Evolutionary conservation across 2,329 filamentous ascomycete species (phyloP), one percentile per base, ranked within the genome.

Genomic region (Pseudocercospora fijiensis): DNA sequence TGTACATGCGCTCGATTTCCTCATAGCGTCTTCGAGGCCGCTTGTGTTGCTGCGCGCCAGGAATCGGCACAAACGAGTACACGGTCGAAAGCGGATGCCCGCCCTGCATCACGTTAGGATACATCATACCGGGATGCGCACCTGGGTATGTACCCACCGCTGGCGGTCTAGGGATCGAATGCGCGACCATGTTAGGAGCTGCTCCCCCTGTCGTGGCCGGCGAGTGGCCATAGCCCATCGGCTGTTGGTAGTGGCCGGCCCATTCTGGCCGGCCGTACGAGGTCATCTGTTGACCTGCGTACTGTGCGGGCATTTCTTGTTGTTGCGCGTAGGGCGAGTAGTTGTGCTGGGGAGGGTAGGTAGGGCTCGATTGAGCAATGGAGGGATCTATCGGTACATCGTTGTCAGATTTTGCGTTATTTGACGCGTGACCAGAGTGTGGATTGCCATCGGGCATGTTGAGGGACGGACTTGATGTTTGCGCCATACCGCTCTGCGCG

Each of bases 1-100:
- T 98, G 83, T 99, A 98, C 95, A 99, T 98, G 75, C 95, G 89
- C 82, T 99, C 95, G 72, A 99, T 99, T 77, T 99, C 95, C 79
- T 99, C 95, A 73, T 97, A 99, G 60, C 95, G 87, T 73, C 95
- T 85, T 68, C 95, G 87, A 11, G 95, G 95, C 63, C 95, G 88
- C 82, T 99, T 99, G 78, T 98, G 94, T 77, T 99, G 95, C 76
- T 97, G 93, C 11, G 94, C 92, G 68, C 95, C 95, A 1, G 95
- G 95, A 73, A 98, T 98, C 0, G 95, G 94, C 30, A 98, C 95
- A 75, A 99, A 98, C 0, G 93, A 97, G 77, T 98, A 98, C 45
- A 99, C 94, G 85, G 97, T 85, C n/a, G 81, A 84, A 41, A 85
- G 75, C 71, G 77, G 82, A 71, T 85, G 84, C 57, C 81, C 81